Conservation (phyloP, 257 asterid species). For the Nicotiana sylvestris region DNA sequence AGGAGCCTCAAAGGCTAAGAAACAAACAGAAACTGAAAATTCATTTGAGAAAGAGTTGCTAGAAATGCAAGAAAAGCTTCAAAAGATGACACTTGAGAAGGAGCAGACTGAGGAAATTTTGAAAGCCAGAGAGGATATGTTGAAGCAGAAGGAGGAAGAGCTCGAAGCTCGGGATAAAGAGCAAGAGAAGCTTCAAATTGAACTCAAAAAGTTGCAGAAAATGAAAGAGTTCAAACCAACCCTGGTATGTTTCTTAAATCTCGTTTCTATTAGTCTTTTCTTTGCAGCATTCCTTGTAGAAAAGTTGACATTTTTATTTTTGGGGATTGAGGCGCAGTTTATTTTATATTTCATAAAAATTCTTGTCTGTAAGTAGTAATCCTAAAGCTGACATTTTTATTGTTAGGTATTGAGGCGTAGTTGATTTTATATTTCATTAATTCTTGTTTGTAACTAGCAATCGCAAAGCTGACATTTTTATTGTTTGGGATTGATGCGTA, state of each 20-base stretch:
- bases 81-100: slow-evolving; percentile 50
- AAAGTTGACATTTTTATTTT: not conserved
- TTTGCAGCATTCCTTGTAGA: not conserved
- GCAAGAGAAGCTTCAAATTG: slow-evolving; percentile 65
- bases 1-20: slow-evolving; percentile 51
- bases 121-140: slow-evolving; percentile 44
- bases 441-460: not conserved
- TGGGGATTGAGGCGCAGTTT: not conserved
- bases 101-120: slow-evolving; percentile 42
- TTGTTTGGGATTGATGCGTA: not conserved
- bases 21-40: slow-evolving; percentile 22
- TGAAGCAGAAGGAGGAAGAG: slow-evolving; percentile 49
- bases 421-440: no score
- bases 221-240: slow-evolving; percentile 81
- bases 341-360: no score
- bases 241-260: slow-evolving; percentile 35
- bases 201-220: slow-evolving; percentile 82
- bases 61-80: slow-evolving; percentile 79
- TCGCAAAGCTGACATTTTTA: not conserved
- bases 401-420: no score
- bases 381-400: not conserved
- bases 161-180: slow-evolving; percentile 40
- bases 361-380: not conserved
- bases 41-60: slow-evolving; percentile 66
- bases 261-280: not conserved